phyloP scores from a whole-genome alignment of 2,329 filamentous ascomycete genomes.

The Dactylellina sp. region DNA sequence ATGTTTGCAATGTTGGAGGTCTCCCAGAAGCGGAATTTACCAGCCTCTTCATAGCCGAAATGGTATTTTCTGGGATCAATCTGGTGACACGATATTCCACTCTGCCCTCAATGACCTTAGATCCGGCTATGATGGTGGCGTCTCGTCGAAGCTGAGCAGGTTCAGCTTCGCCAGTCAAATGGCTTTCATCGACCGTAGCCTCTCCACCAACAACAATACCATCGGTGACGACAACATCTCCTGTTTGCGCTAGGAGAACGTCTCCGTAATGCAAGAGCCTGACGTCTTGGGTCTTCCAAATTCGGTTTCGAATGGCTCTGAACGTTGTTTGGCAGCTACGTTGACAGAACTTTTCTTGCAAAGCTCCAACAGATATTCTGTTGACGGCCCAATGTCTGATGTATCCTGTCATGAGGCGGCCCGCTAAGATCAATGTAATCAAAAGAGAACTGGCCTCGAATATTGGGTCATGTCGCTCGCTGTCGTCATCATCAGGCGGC shows the following conservation, averaged over 20 bases:
- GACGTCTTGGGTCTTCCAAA: slow-evolving; percentile 69
- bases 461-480: slow-evolving; percentile 63
- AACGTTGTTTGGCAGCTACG: slow-evolving; percentile 27
- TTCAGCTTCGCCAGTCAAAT: slow-evolving; percentile 78
- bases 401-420: slow-evolving; percentile 68
- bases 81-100: slow-evolving; percentile 70
- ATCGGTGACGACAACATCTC: slow-evolving; percentile 75
- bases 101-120: slow-evolving; percentile 69
- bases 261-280: slow-evolving; percentile 79
- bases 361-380: slow-evolving; percentile 69
- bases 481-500: slow-evolving; percentile 61
- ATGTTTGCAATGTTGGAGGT: slow-evolving; percentile 75
- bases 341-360: slow-evolving; percentile 59
- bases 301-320: slow-evolving; percentile 25
- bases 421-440: slow-evolving; percentile 72
- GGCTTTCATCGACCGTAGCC: slow-evolving; percentile 79
- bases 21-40: slow-evolving; percentile 77
- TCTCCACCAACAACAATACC: slow-evolving; percentile 73
- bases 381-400: slow-evolving; percentile 72
- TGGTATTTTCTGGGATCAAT: slow-evolving; percentile 77
- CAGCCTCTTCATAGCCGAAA: slow-evolving; percentile 75
- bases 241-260: slow-evolving; percentile 72
- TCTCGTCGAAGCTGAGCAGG: slow-evolving; percentile 71
- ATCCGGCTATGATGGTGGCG: slow-evolving; percentile 73
- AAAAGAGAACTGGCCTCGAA: slow-evolving; percentile 74